Base-by-base conservation (phyloP, 78 protist species). In the Cavenderia fasciculata region DNA sequence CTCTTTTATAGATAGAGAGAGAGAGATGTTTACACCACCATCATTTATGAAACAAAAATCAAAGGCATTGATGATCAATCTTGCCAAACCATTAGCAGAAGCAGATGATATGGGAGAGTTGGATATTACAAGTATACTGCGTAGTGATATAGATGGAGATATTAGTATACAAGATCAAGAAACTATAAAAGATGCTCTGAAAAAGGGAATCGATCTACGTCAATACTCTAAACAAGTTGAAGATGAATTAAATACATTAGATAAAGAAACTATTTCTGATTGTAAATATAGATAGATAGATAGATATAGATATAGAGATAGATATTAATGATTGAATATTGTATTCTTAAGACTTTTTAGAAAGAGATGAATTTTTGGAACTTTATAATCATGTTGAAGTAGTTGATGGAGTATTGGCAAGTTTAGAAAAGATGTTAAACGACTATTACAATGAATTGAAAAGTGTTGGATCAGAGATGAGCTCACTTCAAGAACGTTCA, bases 401-500 rank as follows among this genome's bases (percentile, higher is more conserved):
- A 51, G 75, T 65, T 4, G 87, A 78, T 65, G 71, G 54, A 14
- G 75, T 65, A n/a, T 65, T 78, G 29, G 44, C 23, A 25, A 36
- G 57, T n/a, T 44, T 78, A 18, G 87, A 78, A 52, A 25, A 36
- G 1, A 78, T 78, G 87, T 52, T 78, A 47, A 78, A 78, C 23
- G 52, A 62, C 47, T 78, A 56, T 52, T 65, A 78, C 33, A 65
- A 62, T 4, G 87, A 78, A n/a, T 29, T 78, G 31, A 78, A 78
- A 44, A 78, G 38, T 51, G 44, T 78, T 51, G 87, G 87, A 49
- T 78, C 87, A 51, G 87, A 78, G 36, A 78, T 78, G 87, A 78
- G 65, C 40, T 34, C 62, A 38, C 51, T 78, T 7, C 87, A 78
- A 65, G 87, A 78, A 19, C 46, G 41, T 40, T 78, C 87, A 51